Conservation (phyloP, 129 eudicot genomes). For the Sambucus nigra region DNA sequence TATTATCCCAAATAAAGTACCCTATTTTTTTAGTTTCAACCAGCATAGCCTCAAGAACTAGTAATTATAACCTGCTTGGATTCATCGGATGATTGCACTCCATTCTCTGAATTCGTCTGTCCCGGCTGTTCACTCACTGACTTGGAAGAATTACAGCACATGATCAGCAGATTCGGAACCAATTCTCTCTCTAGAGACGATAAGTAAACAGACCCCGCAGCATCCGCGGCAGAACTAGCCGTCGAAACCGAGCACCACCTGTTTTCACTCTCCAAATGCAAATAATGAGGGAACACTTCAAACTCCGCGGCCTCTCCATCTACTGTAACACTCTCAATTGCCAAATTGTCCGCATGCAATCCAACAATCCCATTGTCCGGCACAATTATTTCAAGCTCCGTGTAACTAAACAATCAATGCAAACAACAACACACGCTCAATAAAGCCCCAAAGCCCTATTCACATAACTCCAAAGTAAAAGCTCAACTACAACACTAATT, state of each 20-base stretch:
- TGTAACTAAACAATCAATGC: slow-evolving; percentile 42
- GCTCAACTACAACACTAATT: neutral
- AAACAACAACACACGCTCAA: neutral
- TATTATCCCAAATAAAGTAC: too few species aligned
- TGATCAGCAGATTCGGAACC: slow-evolving; percentile 82
- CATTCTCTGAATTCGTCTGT: slow-evolving; percentile 34
- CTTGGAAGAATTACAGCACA: slow-evolving; percentile 52
- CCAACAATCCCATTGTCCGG: slow-evolving; percentile 93
- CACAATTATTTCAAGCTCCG: slow-evolving; percentile 70
- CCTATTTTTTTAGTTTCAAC: too few species aligned
- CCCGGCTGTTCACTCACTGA: slow-evolving; percentile 31
- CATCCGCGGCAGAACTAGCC: slow-evolving; percentile 91
- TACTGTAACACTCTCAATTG: slow-evolving; percentile 71
- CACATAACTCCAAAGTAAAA: neutral
- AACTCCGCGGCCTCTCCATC: slow-evolving; percentile 80
- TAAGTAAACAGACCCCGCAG: slow-evolving; percentile 79
- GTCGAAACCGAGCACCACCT: slow-evolving; percentile 93
- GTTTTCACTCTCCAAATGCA: slow-evolving; percentile 55
- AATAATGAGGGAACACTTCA: slow-evolving; percentile 82
- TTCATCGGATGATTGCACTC: slow-evolving; percentile 43
- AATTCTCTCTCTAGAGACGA: slow-evolving; percentile 77
- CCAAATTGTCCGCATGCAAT: slow-evolving; percentile 90
- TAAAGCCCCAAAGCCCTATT: neutral
- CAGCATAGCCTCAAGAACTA: too few species aligned
- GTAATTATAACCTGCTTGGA: slow-evolving; percentile 53